Percentiles rank a stretch among this genome's conserved stretches.
Conservation (phyloP, 306 rosid species). For the Sophora flavescens region DNA sequence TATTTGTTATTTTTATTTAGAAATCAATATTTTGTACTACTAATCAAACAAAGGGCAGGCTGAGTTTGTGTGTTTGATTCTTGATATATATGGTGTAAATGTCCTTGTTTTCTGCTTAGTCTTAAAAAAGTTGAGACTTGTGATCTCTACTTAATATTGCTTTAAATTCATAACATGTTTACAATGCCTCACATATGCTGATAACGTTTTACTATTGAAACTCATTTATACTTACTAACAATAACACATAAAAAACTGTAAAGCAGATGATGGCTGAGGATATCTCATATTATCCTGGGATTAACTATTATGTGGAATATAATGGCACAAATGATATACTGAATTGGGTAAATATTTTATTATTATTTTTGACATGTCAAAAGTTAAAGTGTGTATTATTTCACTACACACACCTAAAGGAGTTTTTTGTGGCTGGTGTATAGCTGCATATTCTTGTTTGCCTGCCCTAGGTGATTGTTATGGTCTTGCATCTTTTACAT, state of each 20-base stretch:
- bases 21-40: slow-evolving; percentile 28
- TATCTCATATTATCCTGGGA: background rate
- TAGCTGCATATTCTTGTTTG: slow-evolving; percentile 24
- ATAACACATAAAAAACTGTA: background rate
- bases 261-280: background rate
- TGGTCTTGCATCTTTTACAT: slow-evolving; percentile 26
- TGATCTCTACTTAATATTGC: background rate
- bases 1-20: slow-evolving; percentile 5
- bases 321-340: slow-evolving; percentile 11
- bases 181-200: background rate
- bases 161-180: background rate
- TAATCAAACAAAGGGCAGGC: background rate
- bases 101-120: slow-evolving; percentile 1
- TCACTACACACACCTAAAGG: background rate
- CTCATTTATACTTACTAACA: background rate
- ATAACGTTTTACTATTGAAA: background rate
- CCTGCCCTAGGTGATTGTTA: slow-evolving; percentile 21
- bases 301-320: slow-evolving; percentile 8
- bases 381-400: slow-evolving; percentile 16
- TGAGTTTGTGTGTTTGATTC: background rate
- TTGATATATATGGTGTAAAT: slow-evolving; percentile 2
- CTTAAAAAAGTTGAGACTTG: background rate
- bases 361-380: slow-evolving; percentile 4
- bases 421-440: slow-evolving; percentile 31
- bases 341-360: background rate